A percentile compares a stretch with the other conserved stretches of the same genome.
phyloP scores from a whole-genome alignment of 139 green algal genomes.

The Limnomonas spitsbergensis region DNA sequence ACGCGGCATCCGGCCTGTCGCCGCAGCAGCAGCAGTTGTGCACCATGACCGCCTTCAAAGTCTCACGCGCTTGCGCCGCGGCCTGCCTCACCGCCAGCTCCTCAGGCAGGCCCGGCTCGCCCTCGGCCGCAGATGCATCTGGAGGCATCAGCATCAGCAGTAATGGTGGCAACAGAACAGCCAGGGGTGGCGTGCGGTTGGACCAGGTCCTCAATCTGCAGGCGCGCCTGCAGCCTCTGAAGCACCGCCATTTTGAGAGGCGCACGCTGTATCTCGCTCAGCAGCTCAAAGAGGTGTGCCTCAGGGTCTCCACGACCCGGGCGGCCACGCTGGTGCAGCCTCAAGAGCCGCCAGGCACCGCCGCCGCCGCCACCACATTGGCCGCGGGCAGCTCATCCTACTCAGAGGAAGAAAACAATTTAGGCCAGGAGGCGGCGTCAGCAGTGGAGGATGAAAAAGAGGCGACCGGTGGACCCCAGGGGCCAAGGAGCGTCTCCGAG shows the following conservation, averaged over 20 bases:
- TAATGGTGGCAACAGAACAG: too few species aligned
- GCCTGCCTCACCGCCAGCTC: neutral
- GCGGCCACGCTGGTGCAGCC: neutral
- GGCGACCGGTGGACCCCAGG: neutral
- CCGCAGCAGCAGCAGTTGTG: neutral
- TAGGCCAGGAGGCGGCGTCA: neutral
- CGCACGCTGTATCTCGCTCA: neutral
- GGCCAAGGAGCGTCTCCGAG: neutral
- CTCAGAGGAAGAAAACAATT: neutral
- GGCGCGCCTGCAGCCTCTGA: neutral
- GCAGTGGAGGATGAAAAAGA: neutral
- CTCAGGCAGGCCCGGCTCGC: neutral
- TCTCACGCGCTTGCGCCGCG: neutral
- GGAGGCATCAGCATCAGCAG: neutral
- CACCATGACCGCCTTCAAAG: neutral
- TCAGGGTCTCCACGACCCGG: neutral
- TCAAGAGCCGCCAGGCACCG: too few species aligned
- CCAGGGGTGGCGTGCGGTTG: too few species aligned
- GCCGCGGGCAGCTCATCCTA: neutral
- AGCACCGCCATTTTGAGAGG: neutral
- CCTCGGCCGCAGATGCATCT: neutral
- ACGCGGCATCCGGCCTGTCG: too few species aligned
- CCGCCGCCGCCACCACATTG: neutral
- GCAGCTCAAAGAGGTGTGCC: neutral
- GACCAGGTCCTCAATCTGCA: too few species aligned